A percentile compares a stretch with the other conserved stretches of the same genome.
These are phyloP conservation scores for Micractinium conductrix DNA, from an alignment of 139 green algal genomes.

Conservation along the genomic window DNA sequence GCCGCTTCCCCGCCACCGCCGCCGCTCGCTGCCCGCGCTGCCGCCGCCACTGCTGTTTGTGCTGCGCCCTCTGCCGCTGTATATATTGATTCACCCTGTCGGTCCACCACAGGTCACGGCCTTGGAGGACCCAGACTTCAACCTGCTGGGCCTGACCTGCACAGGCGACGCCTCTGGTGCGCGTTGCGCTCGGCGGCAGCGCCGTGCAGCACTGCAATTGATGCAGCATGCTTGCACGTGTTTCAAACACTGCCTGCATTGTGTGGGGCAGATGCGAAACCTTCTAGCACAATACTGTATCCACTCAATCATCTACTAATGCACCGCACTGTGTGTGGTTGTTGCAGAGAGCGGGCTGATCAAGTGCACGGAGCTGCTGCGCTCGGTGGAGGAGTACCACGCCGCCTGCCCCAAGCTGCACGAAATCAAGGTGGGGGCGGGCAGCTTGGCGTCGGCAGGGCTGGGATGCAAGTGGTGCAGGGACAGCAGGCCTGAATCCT, in stretches of 20 bases:
- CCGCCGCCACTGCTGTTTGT: too few relatives aligned
- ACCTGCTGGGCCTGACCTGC: slow-evolving; percentile 67
- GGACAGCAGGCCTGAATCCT: too few relatives aligned
- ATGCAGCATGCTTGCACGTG: background rate
- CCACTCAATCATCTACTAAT: too few relatives aligned
- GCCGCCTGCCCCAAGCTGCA: slow-evolving; percentile 76
- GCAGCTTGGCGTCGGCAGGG: background rate
- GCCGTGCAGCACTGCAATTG: too few relatives aligned
- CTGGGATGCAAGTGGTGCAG: background rate
- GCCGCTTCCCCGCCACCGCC: too few relatives aligned
- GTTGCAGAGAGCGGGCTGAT: slow-evolving; percentile 75
- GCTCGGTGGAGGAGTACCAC: slow-evolving; percentile 61
- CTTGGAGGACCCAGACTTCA: slow-evolving; percentile 71
- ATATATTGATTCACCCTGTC: too few relatives aligned
- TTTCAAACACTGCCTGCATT: background rate
- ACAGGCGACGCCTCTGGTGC: slow-evolving; percentile 70
- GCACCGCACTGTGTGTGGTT: too few relatives aligned
- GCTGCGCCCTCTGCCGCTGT: too few relatives aligned
- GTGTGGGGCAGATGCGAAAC: too few relatives aligned
- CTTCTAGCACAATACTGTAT: too few relatives aligned
- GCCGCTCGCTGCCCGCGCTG: too few relatives aligned
- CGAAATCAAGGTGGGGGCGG: slow-evolving; percentile 62
- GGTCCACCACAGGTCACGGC: slow-evolving; percentile 50
- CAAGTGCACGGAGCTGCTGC: slow-evolving; percentile 76
- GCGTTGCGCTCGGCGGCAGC: background rate